phyloP scores from a whole-genome alignment of 2,329 filamentous ascomycete species.

The Alternaria burnsii region DNA sequence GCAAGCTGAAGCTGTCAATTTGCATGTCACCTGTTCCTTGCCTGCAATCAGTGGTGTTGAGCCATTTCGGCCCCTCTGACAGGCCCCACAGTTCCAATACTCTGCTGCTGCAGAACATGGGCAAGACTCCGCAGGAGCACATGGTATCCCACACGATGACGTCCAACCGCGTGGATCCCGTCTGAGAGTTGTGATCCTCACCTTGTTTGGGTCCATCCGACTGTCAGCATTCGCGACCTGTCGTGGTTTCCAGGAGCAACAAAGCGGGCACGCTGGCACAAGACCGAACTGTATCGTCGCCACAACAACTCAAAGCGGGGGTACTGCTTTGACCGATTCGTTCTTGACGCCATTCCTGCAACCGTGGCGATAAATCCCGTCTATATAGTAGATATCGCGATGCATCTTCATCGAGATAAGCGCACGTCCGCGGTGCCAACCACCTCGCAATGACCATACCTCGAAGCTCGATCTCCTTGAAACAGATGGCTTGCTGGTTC shows the following conservation, averaged over 20 bases:
- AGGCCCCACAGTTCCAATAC: conserved; percentile 15
- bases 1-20: background rate
- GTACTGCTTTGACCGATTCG: background rate
- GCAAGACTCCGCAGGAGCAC: conserved; percentile 4
- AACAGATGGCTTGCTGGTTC: background rate
- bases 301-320: background rate
- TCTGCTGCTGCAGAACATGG: conserved; percentile 9
- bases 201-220: background rate
- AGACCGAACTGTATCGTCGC: background rate
- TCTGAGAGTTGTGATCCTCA: conserved; percentile 4
- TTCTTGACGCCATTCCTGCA: background rate
- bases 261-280: background rate
- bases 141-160: conserved; percentile 18
- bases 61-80: conserved; percentile 12
- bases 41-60: conserved; percentile 7
- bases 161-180: conserved; percentile 8
- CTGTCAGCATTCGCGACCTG: background rate
- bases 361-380: background rate
- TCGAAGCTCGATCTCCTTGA: background rate
- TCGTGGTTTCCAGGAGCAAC: conserved; percentile 13
- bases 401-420: background rate
- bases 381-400: background rate
- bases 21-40: conserved; percentile 4
- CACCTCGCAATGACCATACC: background rate
- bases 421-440: background rate